Evolutionary conservation across 495 filamentous ascomycete species (phyloP).

Genomic region (Aspergillus indologenus): DNA sequence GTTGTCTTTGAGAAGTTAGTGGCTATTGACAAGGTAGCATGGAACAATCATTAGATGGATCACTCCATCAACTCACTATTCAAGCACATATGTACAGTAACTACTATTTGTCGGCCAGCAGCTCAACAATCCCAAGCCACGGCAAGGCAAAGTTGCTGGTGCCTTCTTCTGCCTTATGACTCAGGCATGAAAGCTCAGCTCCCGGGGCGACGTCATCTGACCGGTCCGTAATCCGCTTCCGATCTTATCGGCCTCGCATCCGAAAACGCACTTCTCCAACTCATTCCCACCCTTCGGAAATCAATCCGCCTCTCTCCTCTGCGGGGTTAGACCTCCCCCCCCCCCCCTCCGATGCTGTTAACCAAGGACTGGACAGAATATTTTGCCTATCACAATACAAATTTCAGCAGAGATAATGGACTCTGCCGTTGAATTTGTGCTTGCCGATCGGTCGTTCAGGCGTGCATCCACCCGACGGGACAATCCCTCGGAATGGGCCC

Average conservation of each 20-base stretch:
- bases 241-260: conserved; percentile 23
- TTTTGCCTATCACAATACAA: neutral
- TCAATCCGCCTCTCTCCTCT: neutral
- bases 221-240: conserved; percentile 11
- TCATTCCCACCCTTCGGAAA: conserved; percentile 9
- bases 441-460: conserved; percentile 9
- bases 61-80: too few species aligned
- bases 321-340: conserved; percentile 10
- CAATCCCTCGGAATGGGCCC: conserved; percentile 15
- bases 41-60: too few species aligned
- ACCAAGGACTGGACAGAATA: neutral
- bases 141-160: neutral
- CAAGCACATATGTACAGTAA: too few species aligned
- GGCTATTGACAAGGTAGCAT: too few species aligned
- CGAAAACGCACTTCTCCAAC: conserved; percentile 10
- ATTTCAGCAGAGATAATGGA: neutral
- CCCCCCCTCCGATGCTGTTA: neutral
- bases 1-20: too few species aligned
- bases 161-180: neutral
- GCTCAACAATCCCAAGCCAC: too few species aligned
- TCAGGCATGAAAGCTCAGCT: neutral
- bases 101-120: too few species aligned
- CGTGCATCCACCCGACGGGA: conserved; percentile 14
- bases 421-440: neutral
- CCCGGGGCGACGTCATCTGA: neutral